Conservation (phyloP, 768 basidiomycete species). For the Jaapia argillacea region DNA sequence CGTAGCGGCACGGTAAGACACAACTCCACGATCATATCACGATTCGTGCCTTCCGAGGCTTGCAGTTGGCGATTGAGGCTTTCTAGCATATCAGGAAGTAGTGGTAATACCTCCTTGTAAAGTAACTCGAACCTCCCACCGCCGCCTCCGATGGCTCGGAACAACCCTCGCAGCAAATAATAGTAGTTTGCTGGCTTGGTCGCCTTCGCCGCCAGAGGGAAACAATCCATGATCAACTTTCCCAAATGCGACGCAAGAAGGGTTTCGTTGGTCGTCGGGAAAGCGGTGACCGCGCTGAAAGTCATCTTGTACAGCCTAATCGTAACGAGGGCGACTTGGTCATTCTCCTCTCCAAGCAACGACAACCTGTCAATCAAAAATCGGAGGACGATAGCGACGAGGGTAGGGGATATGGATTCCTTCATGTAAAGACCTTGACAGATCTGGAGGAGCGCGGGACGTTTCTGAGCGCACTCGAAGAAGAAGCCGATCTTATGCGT, state of each 20-base stretch:
- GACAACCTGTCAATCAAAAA: constrained; percentile 79
- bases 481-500: constrained; percentile 88
- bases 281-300: constrained; percentile 74
- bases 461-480: constrained; percentile 68
- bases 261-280: constrained; percentile 72
- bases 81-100: constrained; percentile 96
- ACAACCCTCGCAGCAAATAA: constrained; percentile 83
- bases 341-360: constrained; percentile 76
- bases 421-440: constrained; percentile 77
- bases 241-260: constrained; percentile 91
- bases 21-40: constrained; percentile 94
- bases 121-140: constrained; percentile 89
- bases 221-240: constrained; percentile 92
- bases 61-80: constrained; percentile 85
- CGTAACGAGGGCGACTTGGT: constrained; percentile 70
- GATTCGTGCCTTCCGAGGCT: constrained; percentile 68
- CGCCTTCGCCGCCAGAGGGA: constrained; percentile 87
- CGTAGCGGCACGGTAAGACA: constrained; percentile 95
- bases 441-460: constrained; percentile 72
- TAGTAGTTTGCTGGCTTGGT: constrained; percentile 89
- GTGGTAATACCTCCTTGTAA: constrained; percentile 92
- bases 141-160: constrained; percentile 86
- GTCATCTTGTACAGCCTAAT: constrained; percentile 94
- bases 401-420: constrained; percentile 65
- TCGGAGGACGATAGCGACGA: constrained; percentile 82